A percentile compares a stretch with the other conserved stretches of the same genome.
These are phyloP conservation scores for Solanum virginianum DNA, from an alignment of 257 asterid species.

Conservation along the genomic window DNA sequence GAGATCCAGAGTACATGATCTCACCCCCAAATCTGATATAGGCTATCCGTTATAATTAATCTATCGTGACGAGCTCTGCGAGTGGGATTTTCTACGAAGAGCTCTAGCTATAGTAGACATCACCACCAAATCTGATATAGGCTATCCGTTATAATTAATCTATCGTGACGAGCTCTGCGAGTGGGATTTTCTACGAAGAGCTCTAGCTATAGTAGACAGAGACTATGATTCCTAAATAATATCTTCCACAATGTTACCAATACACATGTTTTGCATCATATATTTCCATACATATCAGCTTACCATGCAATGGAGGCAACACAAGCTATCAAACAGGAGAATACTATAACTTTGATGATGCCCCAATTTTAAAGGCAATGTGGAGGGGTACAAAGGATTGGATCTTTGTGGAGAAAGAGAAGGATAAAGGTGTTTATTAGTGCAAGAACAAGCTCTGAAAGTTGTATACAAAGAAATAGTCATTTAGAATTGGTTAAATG, in stretches of 20 bases:
- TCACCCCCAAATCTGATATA: too few species aligned
- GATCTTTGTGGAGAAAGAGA: not conserved
- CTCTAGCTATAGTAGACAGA: constrained; percentile 3
- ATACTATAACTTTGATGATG: constrained; percentile 41
- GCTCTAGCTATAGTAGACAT: constrained; percentile 2
- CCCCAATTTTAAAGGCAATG: constrained; percentile 41
- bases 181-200: constrained; percentile 5
- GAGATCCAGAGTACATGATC: too few species aligned
- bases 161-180: too few species aligned
- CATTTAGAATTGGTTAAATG: not conserved
- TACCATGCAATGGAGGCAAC: constrained; percentile 42
- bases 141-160: too few species aligned
- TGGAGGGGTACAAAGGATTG: constrained; percentile 53
- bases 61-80: too few species aligned
- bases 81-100: constrained; percentile 5
- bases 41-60: too few species aligned
- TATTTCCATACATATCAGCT: too few species aligned
- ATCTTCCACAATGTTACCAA: not conserved
- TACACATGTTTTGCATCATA: constrained; percentile 5
- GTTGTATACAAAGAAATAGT: too few species aligned
- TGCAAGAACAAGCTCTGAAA: not conserved
- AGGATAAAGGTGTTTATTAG: not conserved
- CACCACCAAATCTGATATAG: too few species aligned
- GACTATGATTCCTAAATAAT: constrained; percentile 1
- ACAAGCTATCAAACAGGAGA: constrained; percentile 26